Evolutionary conservation across 164 flowering plant species (phyloP).

Genomic region (Magnolia sinica): DNA sequence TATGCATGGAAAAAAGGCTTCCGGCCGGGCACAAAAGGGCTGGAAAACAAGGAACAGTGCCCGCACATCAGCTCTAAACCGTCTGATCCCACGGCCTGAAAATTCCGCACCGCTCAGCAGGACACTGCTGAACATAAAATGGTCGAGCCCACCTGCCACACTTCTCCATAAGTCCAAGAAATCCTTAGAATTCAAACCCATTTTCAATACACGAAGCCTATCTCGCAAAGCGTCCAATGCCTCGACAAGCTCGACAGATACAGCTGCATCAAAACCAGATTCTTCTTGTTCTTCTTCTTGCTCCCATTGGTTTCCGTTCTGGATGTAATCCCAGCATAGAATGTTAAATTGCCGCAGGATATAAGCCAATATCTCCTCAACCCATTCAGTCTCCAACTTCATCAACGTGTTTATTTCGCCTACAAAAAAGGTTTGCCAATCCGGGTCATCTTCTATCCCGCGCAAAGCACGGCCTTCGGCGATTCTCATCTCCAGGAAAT

Average conservation of each 20-base stretch:
- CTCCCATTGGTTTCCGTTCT: conserved; percentile 21
- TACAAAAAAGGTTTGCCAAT: conserved; percentile 30
- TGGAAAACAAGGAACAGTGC: conserved; percentile 48
- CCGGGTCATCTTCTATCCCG: not conserved
- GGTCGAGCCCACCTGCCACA: conserved; percentile 63
- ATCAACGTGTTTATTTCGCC: conserved; percentile 46
- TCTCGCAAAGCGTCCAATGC: conserved; percentile 48
- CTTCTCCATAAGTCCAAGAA: conserved; percentile 67
- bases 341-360: conserved; percentile 44
- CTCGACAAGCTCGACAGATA: conserved; percentile 37
- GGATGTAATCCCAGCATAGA: conserved; percentile 34
- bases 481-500: conserved; percentile 49
- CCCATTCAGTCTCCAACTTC: conserved; percentile 50
- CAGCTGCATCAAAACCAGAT: conserved; percentile 7
- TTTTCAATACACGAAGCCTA: conserved; percentile 26
- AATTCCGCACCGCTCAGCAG: conserved; percentile 25
- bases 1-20: conserved; percentile 59
- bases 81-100: conserved; percentile 23
- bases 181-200: conserved; percentile 43
- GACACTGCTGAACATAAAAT: conserved; percentile 38
- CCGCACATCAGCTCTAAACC: conserved; percentile 42
- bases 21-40: conserved; percentile 54
- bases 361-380: conserved; percentile 43
- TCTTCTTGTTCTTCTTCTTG: conserved; percentile 12
- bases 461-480: conserved; percentile 24